A percentile compares a stretch with the other conserved stretches of the same genome.
phyloP scores from a whole-genome alignment of 768 basidiomycete species.

The Suillus clintonianus region DNA sequence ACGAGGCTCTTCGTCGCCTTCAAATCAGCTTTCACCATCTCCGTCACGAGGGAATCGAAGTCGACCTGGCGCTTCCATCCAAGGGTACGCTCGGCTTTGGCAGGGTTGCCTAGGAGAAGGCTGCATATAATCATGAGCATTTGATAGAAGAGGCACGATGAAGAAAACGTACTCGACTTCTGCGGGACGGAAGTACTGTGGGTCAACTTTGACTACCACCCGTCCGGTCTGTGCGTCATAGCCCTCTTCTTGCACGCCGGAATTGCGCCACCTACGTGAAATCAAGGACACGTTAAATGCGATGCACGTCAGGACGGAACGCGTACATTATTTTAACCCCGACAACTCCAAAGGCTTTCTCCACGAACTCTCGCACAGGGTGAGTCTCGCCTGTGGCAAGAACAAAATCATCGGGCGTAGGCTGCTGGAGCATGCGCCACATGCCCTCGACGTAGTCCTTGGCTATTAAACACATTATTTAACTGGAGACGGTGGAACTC shows the following conservation, averaged over 20 bases:
- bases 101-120: slow-evolving; percentile 82
- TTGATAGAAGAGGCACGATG: neutral
- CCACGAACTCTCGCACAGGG: slow-evolving; percentile 89
- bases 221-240: slow-evolving; percentile 68
- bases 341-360: slow-evolving; percentile 77
- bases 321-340: slow-evolving; percentile 67
- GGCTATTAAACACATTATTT: slow-evolving; percentile 42
- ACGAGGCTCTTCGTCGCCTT: slow-evolving; percentile 71
- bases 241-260: slow-evolving; percentile 76
- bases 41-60: slow-evolving; percentile 83
- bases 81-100: slow-evolving; percentile 85
- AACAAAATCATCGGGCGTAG: slow-evolving; percentile 82
- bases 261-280: slow-evolving; percentile 68
- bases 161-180: slow-evolving; percentile 81
- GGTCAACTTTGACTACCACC: slow-evolving; percentile 81
- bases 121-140: slow-evolving; percentile 36
- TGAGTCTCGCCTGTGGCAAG: slow-evolving; percentile 97
- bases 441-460: slow-evolving; percentile 95
- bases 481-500: neutral
- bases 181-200: slow-evolving; percentile 90
- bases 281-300: slow-evolving; percentile 1
- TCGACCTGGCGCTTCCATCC: slow-evolving; percentile 89
- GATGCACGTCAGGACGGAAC: neutral
- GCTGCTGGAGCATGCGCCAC: slow-evolving; percentile 96
- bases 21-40: slow-evolving; percentile 90